Conservation (phyloP, 1,139 yeast species). For the Geotrichum europaeum region DNA sequence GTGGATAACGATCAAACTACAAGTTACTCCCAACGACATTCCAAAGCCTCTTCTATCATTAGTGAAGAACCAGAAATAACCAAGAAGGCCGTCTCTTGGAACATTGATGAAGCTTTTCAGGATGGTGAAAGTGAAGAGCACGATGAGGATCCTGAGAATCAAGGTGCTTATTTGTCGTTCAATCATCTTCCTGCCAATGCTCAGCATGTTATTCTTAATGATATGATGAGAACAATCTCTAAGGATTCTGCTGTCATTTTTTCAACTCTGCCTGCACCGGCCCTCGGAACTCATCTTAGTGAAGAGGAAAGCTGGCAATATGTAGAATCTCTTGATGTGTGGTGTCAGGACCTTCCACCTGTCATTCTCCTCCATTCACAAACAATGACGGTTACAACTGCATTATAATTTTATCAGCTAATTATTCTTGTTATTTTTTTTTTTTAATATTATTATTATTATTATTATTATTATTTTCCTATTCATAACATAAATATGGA, state of each 20-base stretch:
- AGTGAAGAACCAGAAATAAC: not conserved
- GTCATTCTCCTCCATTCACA: constrained; percentile 76
- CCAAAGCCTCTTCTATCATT: not conserved
- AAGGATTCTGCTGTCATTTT: constrained; percentile 61
- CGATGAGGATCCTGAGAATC: constrained; percentile 15
- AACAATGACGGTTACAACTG: constrained; percentile 92
- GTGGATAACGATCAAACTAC: not conserved
- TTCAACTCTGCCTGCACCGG: constrained; percentile 86
- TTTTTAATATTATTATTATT: not conserved
- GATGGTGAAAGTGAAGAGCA: constrained; percentile 21
- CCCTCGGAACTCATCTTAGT: constrained; percentile 68
- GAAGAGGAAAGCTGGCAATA: constrained; percentile 68
- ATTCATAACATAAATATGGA: not conserved
- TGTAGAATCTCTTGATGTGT: constrained; percentile 65
- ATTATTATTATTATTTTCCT: not conserved
- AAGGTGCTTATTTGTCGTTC: constrained; percentile 44
- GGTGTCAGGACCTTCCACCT: constrained; percentile 83
- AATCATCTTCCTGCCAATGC: constrained; percentile 86
- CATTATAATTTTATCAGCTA: constrained; percentile 43
- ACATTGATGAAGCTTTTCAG: constrained; percentile 18
- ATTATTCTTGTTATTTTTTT: not conserved
- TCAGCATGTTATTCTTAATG: constrained; percentile 83
- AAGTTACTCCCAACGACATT: not conserved
- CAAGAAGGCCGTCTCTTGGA: not conserved
- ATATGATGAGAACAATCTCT: constrained; percentile 66